Evolutionary conservation across 371 early-diverging fungal species (phyloP), one percentile per base, ranked within the genome.

Genomic region (Mortierella sp.): DNA sequence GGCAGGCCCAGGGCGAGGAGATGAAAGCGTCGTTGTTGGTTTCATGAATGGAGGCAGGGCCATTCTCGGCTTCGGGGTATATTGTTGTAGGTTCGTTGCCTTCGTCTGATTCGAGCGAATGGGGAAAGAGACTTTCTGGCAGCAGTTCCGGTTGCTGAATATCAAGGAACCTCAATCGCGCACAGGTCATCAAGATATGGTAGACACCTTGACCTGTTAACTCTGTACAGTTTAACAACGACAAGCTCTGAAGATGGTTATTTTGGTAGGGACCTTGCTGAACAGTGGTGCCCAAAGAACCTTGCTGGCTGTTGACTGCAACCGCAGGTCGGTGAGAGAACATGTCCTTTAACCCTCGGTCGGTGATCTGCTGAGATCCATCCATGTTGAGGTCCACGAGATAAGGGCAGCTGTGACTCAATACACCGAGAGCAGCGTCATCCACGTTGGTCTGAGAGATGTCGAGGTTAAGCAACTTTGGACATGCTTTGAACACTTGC

Each of bases 111-210:
- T 65, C 66, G 1, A 70, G 63, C 6, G 55, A 45, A 3, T 61
- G 70, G 14, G 74, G 74, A 31, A 76, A 70, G 42, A 76, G 61
- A 39, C 66, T 62, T 43, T 70, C 62, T 12, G 78, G 78, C 56
- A 62, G 39, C 38, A 76, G 66, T 62, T 76, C 78, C 28, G 78
- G 78, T 21, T 76, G 78, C 27, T 70, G 70, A 39, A 66, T 50
- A 13, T 65, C 78, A 26, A 76, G 43, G 18, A 55, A 59, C 24
- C 45, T 58, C 19, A 76, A 31, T n/a, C 42, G n/a, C 2, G 70
- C 70, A 30, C 78, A 76, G 0, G 70, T 66, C 56, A 51, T 62
- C 53, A 76, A n/a, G 3, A 76, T 58, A 14, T 70, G 66, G 31
- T 59, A 66, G 42, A 76, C 49, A 7, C 78, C 67, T 28, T 65